Conservation (phyloP, 805 yeast genomes). For the Myxozyma neotropica region DNA sequence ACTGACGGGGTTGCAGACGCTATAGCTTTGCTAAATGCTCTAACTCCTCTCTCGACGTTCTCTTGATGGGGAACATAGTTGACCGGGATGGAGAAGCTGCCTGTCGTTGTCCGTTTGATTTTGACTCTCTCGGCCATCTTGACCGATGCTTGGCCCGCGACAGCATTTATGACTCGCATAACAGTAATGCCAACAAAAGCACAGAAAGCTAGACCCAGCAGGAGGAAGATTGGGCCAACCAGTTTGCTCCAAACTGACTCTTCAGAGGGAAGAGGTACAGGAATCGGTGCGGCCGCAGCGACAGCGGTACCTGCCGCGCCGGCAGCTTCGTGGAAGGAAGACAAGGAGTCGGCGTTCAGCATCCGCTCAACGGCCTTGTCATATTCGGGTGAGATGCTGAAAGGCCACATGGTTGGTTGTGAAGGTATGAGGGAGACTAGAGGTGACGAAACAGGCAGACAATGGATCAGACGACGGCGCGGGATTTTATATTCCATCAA, state of each 20-base stretch:
- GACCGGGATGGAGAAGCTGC: slow-evolving; percentile 4
- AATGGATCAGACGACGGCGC: no score
- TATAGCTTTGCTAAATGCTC: not conserved
- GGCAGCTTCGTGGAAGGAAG: slow-evolving; percentile 4
- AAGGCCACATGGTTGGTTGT: slow-evolving; percentile 12
- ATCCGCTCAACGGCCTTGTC: not conserved
- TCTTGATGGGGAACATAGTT: slow-evolving; percentile 12
- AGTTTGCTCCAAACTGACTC: slow-evolving; percentile 1
- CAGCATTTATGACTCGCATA: slow-evolving; percentile 1
- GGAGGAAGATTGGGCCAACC: not conserved
- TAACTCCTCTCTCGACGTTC: slow-evolving; percentile 5
- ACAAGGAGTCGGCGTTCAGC: not conserved
- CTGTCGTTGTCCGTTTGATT: not conserved
- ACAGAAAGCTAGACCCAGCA: not conserved
- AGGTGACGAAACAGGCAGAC: not conserved
- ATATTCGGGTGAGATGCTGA: not conserved
- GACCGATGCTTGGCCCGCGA: not conserved
- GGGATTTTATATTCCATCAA: no score
- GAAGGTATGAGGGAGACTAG: not conserved
- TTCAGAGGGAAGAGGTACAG: not conserved
- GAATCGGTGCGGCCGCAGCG: slow-evolving; percentile 5
- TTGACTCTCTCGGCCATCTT: not conserved
- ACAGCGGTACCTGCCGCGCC: slow-evolving; percentile 2
- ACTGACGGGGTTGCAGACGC: not conserved
- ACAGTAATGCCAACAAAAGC: slow-evolving; percentile 1